phyloP scores from a whole-genome alignment of 2,329 filamentous ascomycete species.

The Colletotrichum gigasporum region DNA sequence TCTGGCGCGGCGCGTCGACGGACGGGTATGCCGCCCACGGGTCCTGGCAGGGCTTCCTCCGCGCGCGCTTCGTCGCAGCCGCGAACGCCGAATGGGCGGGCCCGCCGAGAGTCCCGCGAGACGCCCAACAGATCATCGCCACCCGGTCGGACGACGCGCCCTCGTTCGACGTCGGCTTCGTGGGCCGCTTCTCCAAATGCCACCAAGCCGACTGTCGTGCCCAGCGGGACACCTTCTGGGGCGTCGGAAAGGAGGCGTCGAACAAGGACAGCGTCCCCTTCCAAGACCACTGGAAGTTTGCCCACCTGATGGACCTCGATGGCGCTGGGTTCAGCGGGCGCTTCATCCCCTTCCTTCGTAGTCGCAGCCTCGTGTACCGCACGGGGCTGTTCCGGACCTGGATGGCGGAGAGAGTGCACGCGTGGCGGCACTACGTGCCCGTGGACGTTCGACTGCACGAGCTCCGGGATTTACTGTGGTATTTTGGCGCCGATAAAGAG shows the following conservation, averaged over 20 bases:
- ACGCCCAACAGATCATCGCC: not conserved
- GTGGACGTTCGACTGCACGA: constrained; percentile 55
- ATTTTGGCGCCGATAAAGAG: constrained; percentile 31
- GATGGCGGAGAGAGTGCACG: constrained; percentile 68
- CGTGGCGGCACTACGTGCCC: constrained; percentile 73
- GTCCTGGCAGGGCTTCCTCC: constrained; percentile 67
- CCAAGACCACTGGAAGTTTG: constrained; percentile 51
- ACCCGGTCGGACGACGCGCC: constrained; percentile 8
- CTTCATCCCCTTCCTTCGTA: constrained; percentile 60
- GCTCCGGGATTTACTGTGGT: constrained; percentile 30
- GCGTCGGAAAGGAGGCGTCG: constrained; percentile 33
- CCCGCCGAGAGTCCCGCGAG: constrained; percentile 27
- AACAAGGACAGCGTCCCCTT: constrained; percentile 39
- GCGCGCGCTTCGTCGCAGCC: constrained; percentile 67
- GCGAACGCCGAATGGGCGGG: constrained; percentile 45
- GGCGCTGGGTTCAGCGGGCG: constrained; percentile 61
- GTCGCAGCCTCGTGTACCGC: constrained; percentile 64
- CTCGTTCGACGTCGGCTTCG: constrained; percentile 46
- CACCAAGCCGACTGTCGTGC: constrained; percentile 42
- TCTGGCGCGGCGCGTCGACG: constrained; percentile 65
- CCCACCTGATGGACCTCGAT: constrained; percentile 69
- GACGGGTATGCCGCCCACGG: constrained; percentile 58
- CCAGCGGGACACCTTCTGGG: constrained; percentile 44
- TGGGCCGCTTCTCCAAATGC: constrained; percentile 47
- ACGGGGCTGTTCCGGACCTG: constrained; percentile 71